Evolutionary conservation across 768 basidiomycete genomes (phyloP).

Genomic region (Pulveroboletus sp.): DNA sequence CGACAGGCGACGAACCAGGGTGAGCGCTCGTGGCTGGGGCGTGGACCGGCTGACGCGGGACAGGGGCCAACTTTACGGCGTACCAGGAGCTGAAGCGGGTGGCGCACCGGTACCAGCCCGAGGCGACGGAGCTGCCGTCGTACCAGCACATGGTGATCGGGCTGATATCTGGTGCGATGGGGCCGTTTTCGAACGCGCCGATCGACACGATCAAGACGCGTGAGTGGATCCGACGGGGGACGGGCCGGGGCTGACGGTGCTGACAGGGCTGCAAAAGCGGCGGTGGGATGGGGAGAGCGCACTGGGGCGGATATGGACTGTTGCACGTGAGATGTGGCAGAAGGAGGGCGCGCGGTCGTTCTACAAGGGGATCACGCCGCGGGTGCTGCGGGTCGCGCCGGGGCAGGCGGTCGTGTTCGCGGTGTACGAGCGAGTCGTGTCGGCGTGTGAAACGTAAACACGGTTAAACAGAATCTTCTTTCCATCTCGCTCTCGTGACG

Average conservation of each 20-base stretch:
- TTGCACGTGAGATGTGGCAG: slow-evolving; percentile 91
- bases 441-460: too few species aligned
- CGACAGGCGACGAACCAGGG: slow-evolving; percentile 98
- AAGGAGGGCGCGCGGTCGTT: slow-evolving; percentile 86
- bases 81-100: slow-evolving; percentile 95
- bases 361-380: slow-evolving; percentile 98
- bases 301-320: slow-evolving; percentile 70
- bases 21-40: slow-evolving; percentile 23
- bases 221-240: slow-evolving; percentile 42
- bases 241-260: not conserved
- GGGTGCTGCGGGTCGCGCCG: slow-evolving; percentile 93
- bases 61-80: slow-evolving; percentile 95
- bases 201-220: slow-evolving; percentile 95
- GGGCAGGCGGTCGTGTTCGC: slow-evolving; percentile 97
- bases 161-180: slow-evolving; percentile 94
- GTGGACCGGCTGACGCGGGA: slow-evolving; percentile 5
- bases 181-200: slow-evolving; percentile 97
- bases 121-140: slow-evolving; percentile 74
- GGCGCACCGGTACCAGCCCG: slow-evolving; percentile 74
- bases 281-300: slow-evolving; percentile 72
- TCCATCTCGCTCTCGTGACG: slow-evolving; percentile 29
- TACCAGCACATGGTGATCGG: slow-evolving; percentile 97
- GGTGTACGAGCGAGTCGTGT: slow-evolving; percentile 87
- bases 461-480: slow-evolving; percentile 29
- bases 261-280: slow-evolving; percentile 80